Evolutionary conservation across 1,139 yeast species (phyloP).

Genomic region (Nadsonia starkeyi-henricii): DNA sequence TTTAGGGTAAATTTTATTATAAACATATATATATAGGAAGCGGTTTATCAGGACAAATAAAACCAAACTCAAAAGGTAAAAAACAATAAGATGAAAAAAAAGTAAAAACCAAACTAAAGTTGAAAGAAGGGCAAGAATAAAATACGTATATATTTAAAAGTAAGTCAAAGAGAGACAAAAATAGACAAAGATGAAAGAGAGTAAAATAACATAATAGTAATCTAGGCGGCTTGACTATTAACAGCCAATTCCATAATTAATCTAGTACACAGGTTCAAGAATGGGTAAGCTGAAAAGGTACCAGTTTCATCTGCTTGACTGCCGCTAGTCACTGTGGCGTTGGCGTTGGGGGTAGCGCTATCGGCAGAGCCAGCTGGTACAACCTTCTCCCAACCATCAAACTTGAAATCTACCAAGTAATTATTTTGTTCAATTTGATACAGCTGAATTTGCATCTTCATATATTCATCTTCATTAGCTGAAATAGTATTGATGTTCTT

Average conservation of each 20-base stretch:
- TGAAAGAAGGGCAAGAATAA: not conserved
- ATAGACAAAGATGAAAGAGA: not conserved
- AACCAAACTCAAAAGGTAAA: no score
- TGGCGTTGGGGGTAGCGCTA: not conserved
- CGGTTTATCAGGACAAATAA: no score
- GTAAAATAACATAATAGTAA: not conserved
- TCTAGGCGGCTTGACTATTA: slow-evolving; percentile 36
- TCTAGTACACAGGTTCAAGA: slow-evolving; percentile 80
- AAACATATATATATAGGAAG: no score
- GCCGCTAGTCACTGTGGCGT: slow-evolving; percentile 10
- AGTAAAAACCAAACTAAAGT: not conserved
- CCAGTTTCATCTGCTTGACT: slow-evolving; percentile 19
- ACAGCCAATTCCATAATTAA: slow-evolving; percentile 95
- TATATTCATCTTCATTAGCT: slow-evolving; percentile 29
- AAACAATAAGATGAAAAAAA: not conserved
- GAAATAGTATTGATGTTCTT: slow-evolving; percentile 1
- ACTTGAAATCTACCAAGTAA: slow-evolving; percentile 90
- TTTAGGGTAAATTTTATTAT: no score
- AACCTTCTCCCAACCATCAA: slow-evolving; percentile 81
- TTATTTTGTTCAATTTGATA: slow-evolving; percentile 94
- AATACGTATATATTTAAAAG: not conserved
- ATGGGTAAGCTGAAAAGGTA: slow-evolving; percentile 88
- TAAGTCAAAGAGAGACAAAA: not conserved
- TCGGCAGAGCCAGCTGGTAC: slow-evolving; percentile 5
- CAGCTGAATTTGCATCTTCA: slow-evolving; percentile 95